Conservation (phyloP, 306 rosid species). For the Albizia julibrissin region DNA sequence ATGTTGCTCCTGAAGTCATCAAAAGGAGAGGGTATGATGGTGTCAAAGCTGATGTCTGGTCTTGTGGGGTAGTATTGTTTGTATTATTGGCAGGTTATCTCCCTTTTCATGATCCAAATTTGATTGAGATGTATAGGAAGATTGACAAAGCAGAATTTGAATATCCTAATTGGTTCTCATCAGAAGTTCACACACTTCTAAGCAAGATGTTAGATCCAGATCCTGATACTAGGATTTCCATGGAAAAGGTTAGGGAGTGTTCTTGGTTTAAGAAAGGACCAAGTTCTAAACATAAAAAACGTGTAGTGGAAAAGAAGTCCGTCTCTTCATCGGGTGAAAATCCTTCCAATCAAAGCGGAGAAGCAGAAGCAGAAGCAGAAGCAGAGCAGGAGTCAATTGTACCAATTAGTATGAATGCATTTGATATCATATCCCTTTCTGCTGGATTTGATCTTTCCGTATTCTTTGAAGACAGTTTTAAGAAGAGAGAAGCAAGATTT, state of each 20-base stretch:
- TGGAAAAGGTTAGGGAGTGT: slow-evolving; percentile 57
- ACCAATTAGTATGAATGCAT: slow-evolving; percentile 72
- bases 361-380: slow-evolving; percentile 44
- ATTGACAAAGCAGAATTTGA: slow-evolving; percentile 66
- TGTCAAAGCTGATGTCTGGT: slow-evolving; percentile 91
- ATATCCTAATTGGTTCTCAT: slow-evolving; percentile 75
- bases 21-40: slow-evolving; percentile 87
- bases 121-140: slow-evolving; percentile 87
- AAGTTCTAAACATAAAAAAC: slow-evolving; percentile 33
- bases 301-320: slow-evolving; percentile 31
- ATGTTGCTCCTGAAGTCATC: slow-evolving; percentile 92
- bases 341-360: slow-evolving; percentile 39
- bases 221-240: slow-evolving; percentile 61
- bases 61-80: slow-evolving; percentile 86
- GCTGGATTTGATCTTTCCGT: slow-evolving; percentile 73
- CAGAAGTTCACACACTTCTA: slow-evolving; percentile 60
- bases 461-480: slow-evolving; percentile 53
- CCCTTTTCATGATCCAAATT: slow-evolving; percentile 81
- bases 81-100: slow-evolving; percentile 89
- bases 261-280: slow-evolving; percentile 68
- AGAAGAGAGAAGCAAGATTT: slow-evolving; percentile 64
- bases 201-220: slow-evolving; percentile 67
- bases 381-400: slow-evolving; percentile 45
- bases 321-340: slow-evolving; percentile 34
- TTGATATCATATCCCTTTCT: slow-evolving; percentile 77